These are phyloP conservation scores for Straminergon stramineum DNA, from an alignment of 225 moss, liverwort and hornwort species.

Conservation along the genomic window DNA sequence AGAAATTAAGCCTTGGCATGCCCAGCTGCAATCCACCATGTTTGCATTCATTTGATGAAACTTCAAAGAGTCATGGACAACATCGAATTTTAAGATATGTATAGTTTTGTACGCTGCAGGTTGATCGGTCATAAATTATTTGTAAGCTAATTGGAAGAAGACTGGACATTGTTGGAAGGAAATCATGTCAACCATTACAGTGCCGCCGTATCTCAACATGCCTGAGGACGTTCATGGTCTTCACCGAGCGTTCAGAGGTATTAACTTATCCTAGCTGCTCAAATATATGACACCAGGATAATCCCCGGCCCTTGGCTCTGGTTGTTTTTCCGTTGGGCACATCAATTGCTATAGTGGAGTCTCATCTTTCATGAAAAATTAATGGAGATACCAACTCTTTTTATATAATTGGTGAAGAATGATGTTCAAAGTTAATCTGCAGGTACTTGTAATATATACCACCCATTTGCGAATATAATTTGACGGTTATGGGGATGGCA, in stretches of 20 bases:
- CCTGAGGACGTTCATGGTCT: slow-evolving; percentile 28
- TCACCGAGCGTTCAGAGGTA: slow-evolving; percentile 54
- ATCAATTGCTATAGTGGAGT: not conserved
- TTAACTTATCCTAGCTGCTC: not conserved
- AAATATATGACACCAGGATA: not conserved
- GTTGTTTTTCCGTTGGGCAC: not conserved
- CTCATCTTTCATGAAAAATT: too few relatives aligned
- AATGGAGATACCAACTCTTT: not conserved
- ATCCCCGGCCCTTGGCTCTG: not conserved
- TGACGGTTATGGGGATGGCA: not conserved
- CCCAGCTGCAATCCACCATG: not conserved
- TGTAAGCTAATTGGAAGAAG: not conserved
- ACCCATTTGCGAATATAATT: not conserved
- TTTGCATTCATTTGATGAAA: not conserved
- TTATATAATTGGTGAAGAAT: not conserved
- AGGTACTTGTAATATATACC: not conserved
- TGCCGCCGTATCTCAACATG: slow-evolving; percentile 38
- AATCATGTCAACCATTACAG: slow-evolving; percentile 32
- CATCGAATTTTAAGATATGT: not conserved
- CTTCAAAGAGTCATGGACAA: not conserved
- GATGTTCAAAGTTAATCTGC: not conserved
- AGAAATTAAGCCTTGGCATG: too few relatives aligned
- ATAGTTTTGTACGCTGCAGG: not conserved
- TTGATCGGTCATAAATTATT: not conserved
- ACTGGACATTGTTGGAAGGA: not conserved